Percentiles rank a stretch among this genome's conserved stretches.
These are phyloP conservation scores for Jackrogersella minutella DNA, from an alignment of 495 filamentous ascomycete genomes.

Conservation along the genomic window DNA sequence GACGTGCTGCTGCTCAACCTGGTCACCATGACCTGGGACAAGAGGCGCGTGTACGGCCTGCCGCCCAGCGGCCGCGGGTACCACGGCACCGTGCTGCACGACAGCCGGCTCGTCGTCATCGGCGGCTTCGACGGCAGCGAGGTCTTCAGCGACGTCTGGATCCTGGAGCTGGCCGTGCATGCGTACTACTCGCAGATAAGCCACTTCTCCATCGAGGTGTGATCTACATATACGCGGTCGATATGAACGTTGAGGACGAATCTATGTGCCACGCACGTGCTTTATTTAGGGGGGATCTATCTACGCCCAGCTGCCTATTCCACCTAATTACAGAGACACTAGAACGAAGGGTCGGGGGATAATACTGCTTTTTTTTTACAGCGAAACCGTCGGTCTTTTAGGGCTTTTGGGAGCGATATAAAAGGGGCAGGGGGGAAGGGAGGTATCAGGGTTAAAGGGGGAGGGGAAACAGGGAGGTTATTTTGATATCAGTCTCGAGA, in stretches of 20 bases:
- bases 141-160: slow-evolving; percentile 69
- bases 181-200: slow-evolving; percentile 74
- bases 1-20: slow-evolving; percentile 71
- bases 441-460: background rate
- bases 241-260: background rate
- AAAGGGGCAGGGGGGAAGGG: slow-evolving; percentile 1
- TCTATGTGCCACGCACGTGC: background rate
- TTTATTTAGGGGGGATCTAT: background rate
- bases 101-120: slow-evolving; percentile 65
- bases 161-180: slow-evolving; percentile 70
- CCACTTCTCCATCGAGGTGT: slow-evolving; percentile 72
- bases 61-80: slow-evolving; percentile 68
- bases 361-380: slow-evolving; percentile 2
- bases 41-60: slow-evolving; percentile 67
- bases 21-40: slow-evolving; percentile 74
- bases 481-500: slow-evolving; percentile 16
- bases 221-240: background rate
- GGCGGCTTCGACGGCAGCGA: slow-evolving; percentile 70
- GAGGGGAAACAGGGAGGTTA: background rate
- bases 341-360: slow-evolving; percentile 21
- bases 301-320: background rate
- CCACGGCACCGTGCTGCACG: slow-evolving; percentile 68
- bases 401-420: slow-evolving; percentile 8
- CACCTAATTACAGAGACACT: background rate
- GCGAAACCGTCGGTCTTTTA: slow-evolving; percentile 9